Base-by-base conservation (phyloP, 1,284 basidiomycete species). In the Ustilago trichophora region DNA sequence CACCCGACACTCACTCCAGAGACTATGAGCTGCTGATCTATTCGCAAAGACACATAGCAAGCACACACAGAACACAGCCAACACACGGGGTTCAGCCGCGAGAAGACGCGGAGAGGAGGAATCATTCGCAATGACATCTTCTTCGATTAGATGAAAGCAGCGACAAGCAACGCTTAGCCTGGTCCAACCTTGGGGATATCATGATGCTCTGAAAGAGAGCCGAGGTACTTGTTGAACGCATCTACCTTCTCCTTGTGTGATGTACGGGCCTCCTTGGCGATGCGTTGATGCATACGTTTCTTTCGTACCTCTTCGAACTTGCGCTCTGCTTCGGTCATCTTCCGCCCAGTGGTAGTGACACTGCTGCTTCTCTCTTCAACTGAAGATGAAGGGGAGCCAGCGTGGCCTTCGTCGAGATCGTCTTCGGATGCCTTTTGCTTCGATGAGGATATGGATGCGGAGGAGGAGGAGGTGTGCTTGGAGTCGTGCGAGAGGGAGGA, bases 181-280 rank as follows among this genome's bases (percentile, higher is more conserved):
- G 71, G 71, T 4, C 73, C 74, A 6, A 90, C 91, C 85, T 93
- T 93, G 34, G 92, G 92, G 73, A 94, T 93, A 81, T 94, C 92
- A 81, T 94, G 91, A 85, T 94, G 92, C 84, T 94, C 92, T 78
- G 90, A 91, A 57, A 96, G 87, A 45, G 87, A 85, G 81, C 94
- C 93, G 7, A 98, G 85, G 80, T 96, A 91, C 26, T 86, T 80
- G 81, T 98, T 98, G 78, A 81, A 80, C 5, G 93, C 91, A 59
- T 88, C 88, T 19, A 98, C 93, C 43, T 93, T 89, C 63, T 98
- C 95, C 83, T 97, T 97, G 84, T 98, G 95, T 9, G 91, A 92
- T 83, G 90, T 91, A 73, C 85, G 85, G 0, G 94, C 94, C 75
- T 91, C 82, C 82, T 89, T 92, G 26, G 87, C 86, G 21, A 94